Percentiles rank a stretch among this genome's conserved stretches.
These are phyloP conservation scores for Thielaviopsis populi DNA, from an alignment of 2,329 filamentous ascomycete genomes.

Conservation along the genomic window DNA sequence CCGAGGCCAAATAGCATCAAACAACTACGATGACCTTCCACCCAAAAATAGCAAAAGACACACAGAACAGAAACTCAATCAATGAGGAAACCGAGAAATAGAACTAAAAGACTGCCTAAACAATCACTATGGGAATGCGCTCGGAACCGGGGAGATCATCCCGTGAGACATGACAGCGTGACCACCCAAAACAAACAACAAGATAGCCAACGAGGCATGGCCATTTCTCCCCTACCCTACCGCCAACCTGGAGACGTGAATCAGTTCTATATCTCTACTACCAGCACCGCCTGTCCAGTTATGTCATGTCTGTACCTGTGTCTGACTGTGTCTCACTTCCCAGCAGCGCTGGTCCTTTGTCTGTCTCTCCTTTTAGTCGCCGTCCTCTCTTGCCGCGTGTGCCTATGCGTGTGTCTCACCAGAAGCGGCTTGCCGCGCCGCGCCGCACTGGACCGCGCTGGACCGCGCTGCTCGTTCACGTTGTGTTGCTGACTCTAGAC, in stretches of 20 bases:
- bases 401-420: background rate
- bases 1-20: background rate
- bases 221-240: background rate
- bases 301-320: too few species aligned
- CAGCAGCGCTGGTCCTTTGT: background rate
- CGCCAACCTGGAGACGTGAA: background rate
- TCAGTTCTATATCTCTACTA: background rate
- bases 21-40: background rate
- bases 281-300: too few species aligned
- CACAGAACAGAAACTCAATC: background rate
- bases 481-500: background rate
- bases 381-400: background rate
- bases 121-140: background rate
- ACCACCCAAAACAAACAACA: background rate
- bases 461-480: background rate
- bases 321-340: too few species aligned
- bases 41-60: background rate
- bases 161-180: background rate
- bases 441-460: background rate
- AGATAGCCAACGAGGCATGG: background rate
- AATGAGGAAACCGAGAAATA: background rate
- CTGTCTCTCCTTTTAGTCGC: background rate
- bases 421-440: background rate
- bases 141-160: background rate
- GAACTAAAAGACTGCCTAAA: background rate